Percentiles rank a stretch among this genome's conserved stretches.
Conservation (phyloP, 129 eudicot species). For the Apium graveolens region DNA sequence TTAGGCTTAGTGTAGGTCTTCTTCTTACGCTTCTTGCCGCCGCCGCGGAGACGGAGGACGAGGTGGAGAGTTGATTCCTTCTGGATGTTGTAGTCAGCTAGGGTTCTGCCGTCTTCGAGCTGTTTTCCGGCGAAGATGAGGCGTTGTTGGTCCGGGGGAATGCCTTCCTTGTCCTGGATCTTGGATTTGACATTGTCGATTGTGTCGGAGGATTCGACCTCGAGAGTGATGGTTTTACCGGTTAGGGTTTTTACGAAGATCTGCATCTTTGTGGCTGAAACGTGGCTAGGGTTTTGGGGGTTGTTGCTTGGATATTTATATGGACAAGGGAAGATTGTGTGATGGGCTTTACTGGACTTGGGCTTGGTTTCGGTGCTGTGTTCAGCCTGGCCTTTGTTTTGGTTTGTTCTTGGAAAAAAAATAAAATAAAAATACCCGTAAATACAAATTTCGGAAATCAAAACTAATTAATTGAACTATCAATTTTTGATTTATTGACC, state of each 20-base stretch:
- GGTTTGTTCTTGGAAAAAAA: too few species aligned
- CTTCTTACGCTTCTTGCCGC: constrained; percentile 24
- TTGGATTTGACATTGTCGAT: constrained; percentile 79
- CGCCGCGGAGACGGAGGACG: constrained; percentile 52
- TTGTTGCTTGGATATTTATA: too few species aligned
- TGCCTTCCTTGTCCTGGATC: constrained; percentile 83
- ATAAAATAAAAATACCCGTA: too few species aligned
- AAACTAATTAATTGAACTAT: too few species aligned
- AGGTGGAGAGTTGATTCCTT: constrained; percentile 54
- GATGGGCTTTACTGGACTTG: too few species aligned
- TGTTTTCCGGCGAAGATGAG: constrained; percentile 74
- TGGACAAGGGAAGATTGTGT: too few species aligned
- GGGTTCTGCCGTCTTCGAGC: constrained; percentile 52
- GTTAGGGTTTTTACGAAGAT: constrained; percentile 55
- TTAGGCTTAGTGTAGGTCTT: constrained; percentile 4
- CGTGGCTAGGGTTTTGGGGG: neutral
- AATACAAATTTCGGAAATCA: too few species aligned
- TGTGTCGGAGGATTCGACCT: constrained; percentile 71
- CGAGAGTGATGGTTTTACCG: constrained; percentile 49
- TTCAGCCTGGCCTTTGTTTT: too few species aligned
- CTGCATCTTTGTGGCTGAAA: constrained; percentile 21
- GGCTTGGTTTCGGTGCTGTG: neutral
- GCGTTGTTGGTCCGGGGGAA: constrained; percentile 74
- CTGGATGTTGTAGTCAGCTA: constrained; percentile 61
- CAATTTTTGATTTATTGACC: too few species aligned